Evolutionary conservation across 1,284 basidiomycete species (phyloP).

Genomic region (Ustilago tritici): DNA sequence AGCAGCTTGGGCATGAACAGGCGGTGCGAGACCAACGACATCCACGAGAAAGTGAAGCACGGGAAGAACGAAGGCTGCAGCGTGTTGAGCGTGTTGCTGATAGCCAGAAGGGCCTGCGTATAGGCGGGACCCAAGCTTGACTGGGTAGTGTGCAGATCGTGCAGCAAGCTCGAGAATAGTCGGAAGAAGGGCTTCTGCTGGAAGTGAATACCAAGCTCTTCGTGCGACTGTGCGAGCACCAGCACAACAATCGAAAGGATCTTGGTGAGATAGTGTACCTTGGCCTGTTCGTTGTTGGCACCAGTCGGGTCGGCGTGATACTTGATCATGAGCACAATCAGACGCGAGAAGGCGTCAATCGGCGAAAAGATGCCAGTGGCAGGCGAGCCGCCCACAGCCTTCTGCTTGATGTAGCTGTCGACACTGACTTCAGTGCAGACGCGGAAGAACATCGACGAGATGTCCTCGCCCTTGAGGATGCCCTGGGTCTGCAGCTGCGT

Average conservation of each 20-base stretch:
- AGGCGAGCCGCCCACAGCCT: slow-evolving; percentile 80
- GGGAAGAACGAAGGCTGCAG: slow-evolving; percentile 97
- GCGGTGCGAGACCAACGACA: slow-evolving; percentile 93
- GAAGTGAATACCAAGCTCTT: slow-evolving; percentile 89
- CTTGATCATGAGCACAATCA: slow-evolving; percentile 98
- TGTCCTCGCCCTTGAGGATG: slow-evolving; percentile 94
- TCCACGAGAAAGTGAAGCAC: slow-evolving; percentile 98
- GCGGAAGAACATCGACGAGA: slow-evolving; percentile 97
- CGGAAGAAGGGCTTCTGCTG: slow-evolving; percentile 98
- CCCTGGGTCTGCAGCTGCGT: slow-evolving; percentile 95
- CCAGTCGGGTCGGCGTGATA: slow-evolving; percentile 92
- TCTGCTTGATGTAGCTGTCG: slow-evolving; percentile 87
- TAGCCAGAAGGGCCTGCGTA: slow-evolving; percentile 86
- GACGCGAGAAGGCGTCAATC: slow-evolving; percentile 91
- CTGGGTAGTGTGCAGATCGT: slow-evolving; percentile 88
- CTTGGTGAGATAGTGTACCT: slow-evolving; percentile 96
- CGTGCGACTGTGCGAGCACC: slow-evolving; percentile 92
- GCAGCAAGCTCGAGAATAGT: slow-evolving; percentile 96
- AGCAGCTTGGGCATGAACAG: slow-evolving; percentile 97
- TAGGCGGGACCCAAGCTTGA: slow-evolving; percentile 84
- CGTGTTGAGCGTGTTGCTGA: slow-evolving; percentile 93
- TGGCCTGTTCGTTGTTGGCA: slow-evolving; percentile 89
- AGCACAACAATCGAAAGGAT: slow-evolving; percentile 97
- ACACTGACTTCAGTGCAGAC: slow-evolving; percentile 96
- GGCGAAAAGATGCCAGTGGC: slow-evolving; percentile 83